These are phyloP conservation scores for Alternaria ventricosa DNA, from an alignment of 2,329 filamentous ascomycete species.

Conservation along the genomic window DNA sequence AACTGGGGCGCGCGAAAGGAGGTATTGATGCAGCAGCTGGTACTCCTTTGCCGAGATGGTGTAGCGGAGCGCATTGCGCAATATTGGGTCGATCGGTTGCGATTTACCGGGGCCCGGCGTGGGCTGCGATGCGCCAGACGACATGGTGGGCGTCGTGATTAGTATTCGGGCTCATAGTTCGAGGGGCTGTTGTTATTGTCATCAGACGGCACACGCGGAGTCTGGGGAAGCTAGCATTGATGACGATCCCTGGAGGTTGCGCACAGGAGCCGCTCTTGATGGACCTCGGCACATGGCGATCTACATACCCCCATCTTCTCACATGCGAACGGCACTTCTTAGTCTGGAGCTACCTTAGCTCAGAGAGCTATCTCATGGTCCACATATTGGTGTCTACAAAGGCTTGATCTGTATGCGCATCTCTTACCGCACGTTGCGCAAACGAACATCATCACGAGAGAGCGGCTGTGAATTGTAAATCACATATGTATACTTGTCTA, in stretches of 20 bases:
- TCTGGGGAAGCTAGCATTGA: conserved; percentile 21
- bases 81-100: conserved; percentile 67
- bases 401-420: neutral
- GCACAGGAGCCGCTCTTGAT: neutral
- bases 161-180: conserved; percentile 24
- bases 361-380: neutral
- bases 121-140: conserved; percentile 36
- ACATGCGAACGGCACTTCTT: conserved; percentile 1
- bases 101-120: conserved; percentile 32
- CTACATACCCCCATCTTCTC: neutral
- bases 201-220: neutral
- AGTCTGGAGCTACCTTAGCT: neutral
- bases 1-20: conserved; percentile 73
- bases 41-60: conserved; percentile 86
- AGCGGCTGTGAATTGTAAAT: neutral
- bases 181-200: conserved; percentile 9
- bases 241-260: conserved; percentile 4
- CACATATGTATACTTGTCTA: neutral
- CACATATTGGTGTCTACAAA: neutral
- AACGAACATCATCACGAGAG: neutral
- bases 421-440: neutral
- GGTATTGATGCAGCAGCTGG: conserved; percentile 79
- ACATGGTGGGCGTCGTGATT: conserved; percentile 32
- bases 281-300: conserved; percentile 11
- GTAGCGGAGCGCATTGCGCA: conserved; percentile 86